A percentile compares a stretch with the other conserved stretches of the same genome.
Conservation (phyloP, 306 rosid species). For the Glycyrrhiza uralensis region DNA sequence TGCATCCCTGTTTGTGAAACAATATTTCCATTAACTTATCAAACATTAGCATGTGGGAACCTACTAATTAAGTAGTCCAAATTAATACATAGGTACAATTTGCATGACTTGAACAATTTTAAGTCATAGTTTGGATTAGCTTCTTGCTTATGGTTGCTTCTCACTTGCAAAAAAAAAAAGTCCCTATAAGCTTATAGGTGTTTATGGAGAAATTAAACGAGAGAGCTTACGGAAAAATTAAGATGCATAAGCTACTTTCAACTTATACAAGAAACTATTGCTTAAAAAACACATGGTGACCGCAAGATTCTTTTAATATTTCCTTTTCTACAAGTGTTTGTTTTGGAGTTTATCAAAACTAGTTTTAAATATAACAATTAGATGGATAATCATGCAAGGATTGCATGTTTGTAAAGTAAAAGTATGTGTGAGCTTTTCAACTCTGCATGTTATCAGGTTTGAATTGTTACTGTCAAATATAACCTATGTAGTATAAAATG, state of each 20-base stretch:
- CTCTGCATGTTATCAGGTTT: neutral
- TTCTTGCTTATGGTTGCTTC: too few species aligned
- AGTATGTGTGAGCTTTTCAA: neutral
- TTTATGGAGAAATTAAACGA: too few species aligned
- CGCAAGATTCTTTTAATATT: too few species aligned
- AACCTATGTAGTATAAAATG: neutral
- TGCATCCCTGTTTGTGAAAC: slow-evolving; percentile 74
- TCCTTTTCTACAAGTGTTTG: too few species aligned
- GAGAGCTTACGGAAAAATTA: too few species aligned
- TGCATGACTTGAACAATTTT: neutral
- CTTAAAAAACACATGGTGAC: too few species aligned
- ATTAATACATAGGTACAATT: neutral
- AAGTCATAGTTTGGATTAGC: too few species aligned
- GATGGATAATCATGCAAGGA: neutral
- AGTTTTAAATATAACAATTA: neutral
- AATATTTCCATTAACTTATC: slow-evolving; percentile 14
- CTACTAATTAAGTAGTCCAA: neutral
- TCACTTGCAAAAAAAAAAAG: too few species aligned
- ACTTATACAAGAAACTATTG: too few species aligned
- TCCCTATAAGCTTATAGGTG: too few species aligned
- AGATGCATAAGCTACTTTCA: too few species aligned
- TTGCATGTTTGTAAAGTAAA: neutral
- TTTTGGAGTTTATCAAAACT: too few species aligned
- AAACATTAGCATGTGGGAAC: neutral
- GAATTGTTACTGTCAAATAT: neutral